Evolutionary conservation across 805 yeast species (phyloP).

Genomic region (Saturnispora kantuleensis): DNA sequence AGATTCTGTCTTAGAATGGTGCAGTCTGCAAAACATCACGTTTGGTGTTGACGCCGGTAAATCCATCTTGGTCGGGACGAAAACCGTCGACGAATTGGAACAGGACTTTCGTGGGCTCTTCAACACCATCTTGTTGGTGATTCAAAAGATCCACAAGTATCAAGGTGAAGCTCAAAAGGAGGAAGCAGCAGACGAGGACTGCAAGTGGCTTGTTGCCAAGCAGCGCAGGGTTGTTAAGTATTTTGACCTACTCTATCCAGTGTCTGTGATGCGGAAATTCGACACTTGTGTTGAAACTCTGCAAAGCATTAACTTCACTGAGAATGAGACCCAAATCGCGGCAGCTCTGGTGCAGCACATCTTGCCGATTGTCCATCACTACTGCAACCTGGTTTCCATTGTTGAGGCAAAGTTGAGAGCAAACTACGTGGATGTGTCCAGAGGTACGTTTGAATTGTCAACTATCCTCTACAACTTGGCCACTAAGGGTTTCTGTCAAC

Average conservation of each 20-base stretch:
- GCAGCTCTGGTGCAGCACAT: slow-evolving; percentile 46
- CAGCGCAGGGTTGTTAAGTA: slow-evolving; percentile 36
- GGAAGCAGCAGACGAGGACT: slow-evolving; percentile 31
- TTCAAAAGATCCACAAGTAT: slow-evolving; percentile 47
- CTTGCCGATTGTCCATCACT: slow-evolving; percentile 54
- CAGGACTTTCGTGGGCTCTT: slow-evolving; percentile 38
- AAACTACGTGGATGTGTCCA: slow-evolving; percentile 45
- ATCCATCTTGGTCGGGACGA: slow-evolving; percentile 16
- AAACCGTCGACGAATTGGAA: slow-evolving; percentile 33
- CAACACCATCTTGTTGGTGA: slow-evolving; percentile 51
- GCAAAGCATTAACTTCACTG: slow-evolving; percentile 29
- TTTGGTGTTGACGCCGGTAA: slow-evolving; percentile 13
- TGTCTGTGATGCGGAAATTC: slow-evolving; percentile 13
- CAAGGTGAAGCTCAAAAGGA: slow-evolving; percentile 15
- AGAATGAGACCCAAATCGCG: slow-evolving; percentile 28
- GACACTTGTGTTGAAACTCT: slow-evolving; percentile 26
- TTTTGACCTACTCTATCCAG: slow-evolving; percentile 28
- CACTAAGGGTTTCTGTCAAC: slow-evolving; percentile 84
- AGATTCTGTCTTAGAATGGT: slow-evolving; percentile 40
- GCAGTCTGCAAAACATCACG: slow-evolving; percentile 18
- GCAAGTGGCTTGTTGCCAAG: slow-evolving; percentile 49
- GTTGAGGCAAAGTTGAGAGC: slow-evolving; percentile 35
- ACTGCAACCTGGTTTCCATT: slow-evolving; percentile 36
- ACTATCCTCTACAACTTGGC: slow-evolving; percentile 51
- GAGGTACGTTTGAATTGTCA: slow-evolving; percentile 52